phyloP scores from a whole-genome alignment of 805 yeast genomes.

The Naumovozyma baii region DNA sequence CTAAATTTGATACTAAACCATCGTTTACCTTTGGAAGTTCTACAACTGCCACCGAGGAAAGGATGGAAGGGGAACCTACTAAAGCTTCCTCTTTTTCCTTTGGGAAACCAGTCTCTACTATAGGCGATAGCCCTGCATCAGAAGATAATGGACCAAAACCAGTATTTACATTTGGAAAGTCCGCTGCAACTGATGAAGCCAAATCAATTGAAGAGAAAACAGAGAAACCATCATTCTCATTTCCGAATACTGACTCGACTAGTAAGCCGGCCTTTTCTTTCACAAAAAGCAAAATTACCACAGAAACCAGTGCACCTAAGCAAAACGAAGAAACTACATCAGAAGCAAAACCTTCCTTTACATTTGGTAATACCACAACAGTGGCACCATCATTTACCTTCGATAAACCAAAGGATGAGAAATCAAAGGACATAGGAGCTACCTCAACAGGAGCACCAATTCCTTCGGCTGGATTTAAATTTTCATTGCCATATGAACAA shows the following conservation, averaged over 20 bases:
- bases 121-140: background rate
- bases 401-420: constrained; percentile 13
- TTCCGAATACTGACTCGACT: constrained; percentile 2
- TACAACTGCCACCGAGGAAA: too few species aligned
- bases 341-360: constrained; percentile 20
- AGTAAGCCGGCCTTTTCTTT: constrained; percentile 1
- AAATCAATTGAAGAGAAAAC: too few species aligned
- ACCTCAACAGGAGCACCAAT: constrained; percentile 9
- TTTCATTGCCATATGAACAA: constrained; percentile 28
- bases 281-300: constrained; percentile 18
- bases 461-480: constrained; percentile 29
- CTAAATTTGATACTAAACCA: constrained; percentile 2
- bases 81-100: constrained; percentile 17
- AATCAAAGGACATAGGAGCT: constrained; percentile 1
- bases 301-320: constrained; percentile 11
- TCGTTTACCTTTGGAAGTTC: constrained; percentile 7
- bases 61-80: constrained; percentile 1
- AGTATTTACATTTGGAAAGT: constrained; percentile 18
- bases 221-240: background rate
- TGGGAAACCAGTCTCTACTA: constrained; percentile 7
- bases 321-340: constrained; percentile 29
- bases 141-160: constrained; percentile 9
- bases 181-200: too few species aligned
- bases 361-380: constrained; percentile 19
- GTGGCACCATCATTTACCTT: constrained; percentile 21